Percentiles rank a stretch among this genome's conserved stretches.
These are phyloP conservation scores for Pachyrhizus erosus DNA, from an alignment of 306 rosid species.

Conservation along the genomic window DNA sequence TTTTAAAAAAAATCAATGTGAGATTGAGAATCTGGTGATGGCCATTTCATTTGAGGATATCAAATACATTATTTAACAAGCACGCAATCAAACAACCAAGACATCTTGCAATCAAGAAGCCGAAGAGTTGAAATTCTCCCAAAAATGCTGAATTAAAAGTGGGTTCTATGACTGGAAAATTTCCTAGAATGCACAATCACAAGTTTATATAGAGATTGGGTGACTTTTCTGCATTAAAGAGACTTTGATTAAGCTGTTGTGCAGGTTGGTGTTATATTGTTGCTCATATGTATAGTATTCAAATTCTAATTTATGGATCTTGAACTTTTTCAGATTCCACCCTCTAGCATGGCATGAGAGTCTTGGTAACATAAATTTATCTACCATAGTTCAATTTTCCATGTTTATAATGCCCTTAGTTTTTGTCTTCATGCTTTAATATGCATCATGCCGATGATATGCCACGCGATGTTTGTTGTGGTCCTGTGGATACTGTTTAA, in stretches of 20 bases:
- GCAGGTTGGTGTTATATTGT: background rate
- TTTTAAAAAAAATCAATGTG: background rate
- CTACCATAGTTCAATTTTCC: background rate
- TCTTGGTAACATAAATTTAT: background rate
- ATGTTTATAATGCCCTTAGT: no score
- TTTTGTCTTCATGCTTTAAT: no score
- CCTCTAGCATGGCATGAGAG: background rate
- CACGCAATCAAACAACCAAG: background rate
- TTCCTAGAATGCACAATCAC: constrained; percentile 18
- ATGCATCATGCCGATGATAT: no score
- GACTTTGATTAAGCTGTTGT: constrained; percentile 5
- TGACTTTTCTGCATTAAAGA: constrained; percentile 8
- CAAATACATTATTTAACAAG: constrained; percentile 1
- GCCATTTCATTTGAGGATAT: constrained; percentile 32
- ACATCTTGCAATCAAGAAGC: background rate
- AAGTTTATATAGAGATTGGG: constrained; percentile 7
- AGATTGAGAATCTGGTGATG: constrained; percentile 12
- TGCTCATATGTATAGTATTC: background rate
- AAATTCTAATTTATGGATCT: background rate
- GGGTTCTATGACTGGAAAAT: constrained; percentile 33
- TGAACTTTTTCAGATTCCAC: background rate
- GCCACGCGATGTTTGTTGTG: no score
- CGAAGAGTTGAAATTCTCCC: constrained; percentile 1
- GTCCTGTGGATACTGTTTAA: no score
- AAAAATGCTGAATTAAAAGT: background rate